Base-by-base conservation (phyloP, 179 eudicot genomes). In the Corrigiola litoralis region DNA sequence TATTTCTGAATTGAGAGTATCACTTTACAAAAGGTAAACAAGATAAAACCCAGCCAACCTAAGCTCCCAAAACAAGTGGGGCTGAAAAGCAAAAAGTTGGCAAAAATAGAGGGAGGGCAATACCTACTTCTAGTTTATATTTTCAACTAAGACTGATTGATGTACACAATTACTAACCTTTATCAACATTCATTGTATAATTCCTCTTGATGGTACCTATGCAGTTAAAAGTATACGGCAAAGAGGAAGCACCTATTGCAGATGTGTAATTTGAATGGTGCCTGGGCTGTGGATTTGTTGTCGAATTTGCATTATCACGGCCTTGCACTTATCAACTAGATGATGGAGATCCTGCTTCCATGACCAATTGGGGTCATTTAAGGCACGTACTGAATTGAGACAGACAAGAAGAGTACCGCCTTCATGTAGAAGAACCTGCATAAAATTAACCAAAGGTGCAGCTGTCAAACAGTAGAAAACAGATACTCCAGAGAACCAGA, bases 321-420 rank as follows among this genome's bases (percentile, higher is more conserved):
- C 75, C 67, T 77, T 80, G 57, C 75, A 61, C 70, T 77, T 79
- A 47, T 72, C 78, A 33, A 77, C 34, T 24, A 81, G 33, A 68
- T 75, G 68, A 36, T 69, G 70, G 17, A 88, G 74, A 74, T 88
- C 87, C 51, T 82, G 75, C 73, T 65, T 82, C 82, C 82, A 86
- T 13, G 96, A 86, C 82, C 77, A 82, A 14, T 83, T 33, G 0
- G 99, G 97, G 44, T 84, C 70, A 41, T 85, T 85, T 17, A 94
- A 71, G 33, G 96, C 92, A n/a, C 96, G 95, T 52, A 94, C 66
- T 32, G 99, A 94, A 80, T 94, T 94, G 49, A 88, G 84, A 71
- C 99, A 94, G 28, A 90, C 99, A 24, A 94, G 71, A 57, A 94
- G 95, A 11, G 97, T 94, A 41, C 99, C 99, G 13, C 99, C 99